Evolutionary conservation across 768 basidiomycete species (phyloP).

Genomic region (Rhizopogon salebrosus): DNA sequence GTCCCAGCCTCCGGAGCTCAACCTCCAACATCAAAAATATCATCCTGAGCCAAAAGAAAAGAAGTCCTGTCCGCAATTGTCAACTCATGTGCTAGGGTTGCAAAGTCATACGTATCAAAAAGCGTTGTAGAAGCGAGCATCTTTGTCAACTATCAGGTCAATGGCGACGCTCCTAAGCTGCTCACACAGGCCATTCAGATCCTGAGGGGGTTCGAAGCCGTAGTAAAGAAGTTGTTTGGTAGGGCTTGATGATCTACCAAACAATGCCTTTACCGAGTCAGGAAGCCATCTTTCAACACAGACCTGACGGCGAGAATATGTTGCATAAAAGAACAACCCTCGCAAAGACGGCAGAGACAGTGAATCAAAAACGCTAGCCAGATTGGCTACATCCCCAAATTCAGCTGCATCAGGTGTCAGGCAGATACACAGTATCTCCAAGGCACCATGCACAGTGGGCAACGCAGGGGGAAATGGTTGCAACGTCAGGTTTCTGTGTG

Average conservation of each 20-base stretch:
- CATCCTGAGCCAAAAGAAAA: too few relatives aligned
- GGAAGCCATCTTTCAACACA: conserved; percentile 8
- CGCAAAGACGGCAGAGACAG: conserved; percentile 17
- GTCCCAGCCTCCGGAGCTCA: too few relatives aligned
- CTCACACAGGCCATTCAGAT: not conserved
- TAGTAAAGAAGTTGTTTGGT: not conserved
- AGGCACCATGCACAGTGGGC: too few relatives aligned
- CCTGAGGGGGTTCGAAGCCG: not conserved
- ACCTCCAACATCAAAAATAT: too few relatives aligned
- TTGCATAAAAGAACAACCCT: conserved; percentile 9
- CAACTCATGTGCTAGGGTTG: too few relatives aligned
- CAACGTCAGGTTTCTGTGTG: too few relatives aligned
- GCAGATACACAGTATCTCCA: conserved; percentile 8
- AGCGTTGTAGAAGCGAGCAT: too few relatives aligned
- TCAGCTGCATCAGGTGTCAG: conserved; percentile 15
- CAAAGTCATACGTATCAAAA: too few relatives aligned
- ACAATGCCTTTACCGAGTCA: not conserved
- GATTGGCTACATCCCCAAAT: conserved; percentile 11
- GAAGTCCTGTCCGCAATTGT: too few relatives aligned
- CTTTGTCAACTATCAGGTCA: not conserved
- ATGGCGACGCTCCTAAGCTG: not conserved
- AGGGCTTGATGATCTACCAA: not conserved
- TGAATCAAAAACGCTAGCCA: conserved; percentile 16
- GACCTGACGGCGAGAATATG: not conserved
- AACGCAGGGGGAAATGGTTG: too few relatives aligned